Evolutionary conservation across 2,329 filamentous ascomycete species (phyloP).

Genomic region (Teratosphaeria epicoccoides): DNA sequence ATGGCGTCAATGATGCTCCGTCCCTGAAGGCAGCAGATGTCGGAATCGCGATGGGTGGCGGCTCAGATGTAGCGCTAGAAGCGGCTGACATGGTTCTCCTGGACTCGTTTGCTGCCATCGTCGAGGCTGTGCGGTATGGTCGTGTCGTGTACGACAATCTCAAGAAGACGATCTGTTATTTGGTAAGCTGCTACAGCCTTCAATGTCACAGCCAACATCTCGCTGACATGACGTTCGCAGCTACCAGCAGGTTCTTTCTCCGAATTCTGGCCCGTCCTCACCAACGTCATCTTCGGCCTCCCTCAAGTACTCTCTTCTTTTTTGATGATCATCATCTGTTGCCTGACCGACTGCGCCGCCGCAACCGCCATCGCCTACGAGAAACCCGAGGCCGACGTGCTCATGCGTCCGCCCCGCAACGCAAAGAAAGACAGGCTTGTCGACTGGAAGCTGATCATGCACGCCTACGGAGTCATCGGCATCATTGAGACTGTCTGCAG

Average conservation of each 20-base stretch:
- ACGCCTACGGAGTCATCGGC: constrained; percentile 63
- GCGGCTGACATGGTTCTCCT: constrained; percentile 36
- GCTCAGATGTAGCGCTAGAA: constrained; percentile 36
- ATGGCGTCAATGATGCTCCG: constrained; percentile 38
- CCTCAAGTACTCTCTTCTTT: constrained; percentile 65
- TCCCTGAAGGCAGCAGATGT: constrained; percentile 36
- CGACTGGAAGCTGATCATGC: constrained; percentile 59
- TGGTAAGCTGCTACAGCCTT: neutral
- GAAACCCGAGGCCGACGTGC: constrained; percentile 63
- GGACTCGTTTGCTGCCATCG: constrained; percentile 37
- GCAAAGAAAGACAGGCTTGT: constrained; percentile 62
- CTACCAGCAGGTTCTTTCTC: constrained; percentile 63
- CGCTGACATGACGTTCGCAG: neutral
- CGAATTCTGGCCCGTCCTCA: constrained; percentile 67
- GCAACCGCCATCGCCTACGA: constrained; percentile 68
- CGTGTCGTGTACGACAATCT: constrained; percentile 39
- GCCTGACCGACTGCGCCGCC: constrained; percentile 66
- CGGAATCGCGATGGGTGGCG: constrained; percentile 37
- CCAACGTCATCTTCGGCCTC: constrained; percentile 58
- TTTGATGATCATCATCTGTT: constrained; percentile 51
- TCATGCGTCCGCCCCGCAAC: constrained; percentile 57
- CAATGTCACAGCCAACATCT: neutral
- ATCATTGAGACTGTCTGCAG: constrained; percentile 35
- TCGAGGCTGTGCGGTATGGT: constrained; percentile 36
- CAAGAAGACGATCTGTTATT: constrained; percentile 24